These are phyloP conservation scores for Physocladia obscura DNA, from an alignment of 192 early-diverging fungal genomes.

Conservation along the genomic window DNA sequence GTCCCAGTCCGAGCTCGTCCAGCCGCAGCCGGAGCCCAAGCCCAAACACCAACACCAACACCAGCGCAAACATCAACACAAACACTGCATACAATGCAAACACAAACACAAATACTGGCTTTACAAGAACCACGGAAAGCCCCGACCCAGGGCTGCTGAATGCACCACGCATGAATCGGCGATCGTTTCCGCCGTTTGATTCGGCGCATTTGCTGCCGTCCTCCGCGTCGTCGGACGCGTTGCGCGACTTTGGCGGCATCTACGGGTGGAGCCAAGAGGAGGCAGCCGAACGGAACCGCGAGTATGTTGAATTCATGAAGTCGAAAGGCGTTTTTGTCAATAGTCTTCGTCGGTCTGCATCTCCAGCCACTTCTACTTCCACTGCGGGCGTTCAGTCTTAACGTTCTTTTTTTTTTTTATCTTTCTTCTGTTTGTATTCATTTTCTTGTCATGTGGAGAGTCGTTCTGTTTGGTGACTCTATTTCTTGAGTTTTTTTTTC, in stretches of 20 bases:
- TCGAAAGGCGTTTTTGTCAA: neutral
- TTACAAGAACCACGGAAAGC: too few relatives aligned
- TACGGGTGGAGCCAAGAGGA: slow-evolving; percentile 18
- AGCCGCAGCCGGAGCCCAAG: neutral
- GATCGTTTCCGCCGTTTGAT: neutral
- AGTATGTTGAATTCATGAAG: slow-evolving; percentile 24
- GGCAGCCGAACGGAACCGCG: slow-evolving; percentile 4
- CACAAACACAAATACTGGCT: neutral
- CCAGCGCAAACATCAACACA: too few relatives aligned
- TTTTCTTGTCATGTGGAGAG: too few relatives aligned
- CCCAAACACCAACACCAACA: neutral
- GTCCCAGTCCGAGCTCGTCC: neutral
- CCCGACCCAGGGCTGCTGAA: neutral
- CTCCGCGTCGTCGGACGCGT: too few relatives aligned
- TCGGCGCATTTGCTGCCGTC: neutral
- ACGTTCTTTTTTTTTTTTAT: neutral
- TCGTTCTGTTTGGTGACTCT: too few relatives aligned
- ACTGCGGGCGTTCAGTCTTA: neutral
- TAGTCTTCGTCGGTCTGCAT: too few relatives aligned
- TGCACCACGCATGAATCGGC: neutral
- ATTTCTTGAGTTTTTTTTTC: too few relatives aligned
- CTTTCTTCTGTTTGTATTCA: neutral
- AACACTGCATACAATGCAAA: neutral
- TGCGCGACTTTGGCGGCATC: neutral
- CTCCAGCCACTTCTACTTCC: too few relatives aligned